Percentiles rank a stretch among this genome's conserved stretches.
phyloP scores from a whole-genome alignment of 805 yeast genomes.

The Tetrapisispora iriomotensis region DNA sequence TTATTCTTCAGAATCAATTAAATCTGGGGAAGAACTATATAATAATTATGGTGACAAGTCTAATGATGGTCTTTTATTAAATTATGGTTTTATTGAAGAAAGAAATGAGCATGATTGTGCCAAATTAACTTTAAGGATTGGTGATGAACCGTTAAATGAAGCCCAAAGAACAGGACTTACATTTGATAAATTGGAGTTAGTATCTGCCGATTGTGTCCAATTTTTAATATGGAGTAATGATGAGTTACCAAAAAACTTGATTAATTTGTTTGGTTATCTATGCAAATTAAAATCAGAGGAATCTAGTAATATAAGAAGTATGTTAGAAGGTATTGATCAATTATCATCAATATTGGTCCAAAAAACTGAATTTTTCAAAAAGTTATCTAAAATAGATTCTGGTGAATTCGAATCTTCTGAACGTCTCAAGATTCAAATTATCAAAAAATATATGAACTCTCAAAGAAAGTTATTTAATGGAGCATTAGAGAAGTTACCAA shows the following conservation, averaged over 20 bases:
- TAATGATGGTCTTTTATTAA: constrained; percentile 70
- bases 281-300: constrained; percentile 43
- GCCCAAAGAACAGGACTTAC: constrained; percentile 32
- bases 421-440: constrained; percentile 21
- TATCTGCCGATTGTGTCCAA: constrained; percentile 28
- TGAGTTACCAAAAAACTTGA: constrained; percentile 36
- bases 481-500: constrained; percentile 32
- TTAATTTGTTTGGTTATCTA: constrained; percentile 45
- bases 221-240: constrained; percentile 30
- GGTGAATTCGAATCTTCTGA: constrained; percentile 19
- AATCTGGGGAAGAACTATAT: constrained; percentile 42
- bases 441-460: constrained; percentile 38
- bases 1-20: constrained; percentile 27
- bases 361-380: constrained; percentile 37
- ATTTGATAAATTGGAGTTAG: constrained; percentile 12
- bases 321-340: constrained; percentile 51
- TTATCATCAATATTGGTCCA: constrained; percentile 41
- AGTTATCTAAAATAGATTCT: constrained; percentile 19
- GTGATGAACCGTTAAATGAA: constrained; percentile 19
- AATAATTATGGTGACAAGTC: constrained; percentile 86
- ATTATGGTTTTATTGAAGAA: constrained; percentile 66
- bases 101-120: constrained; percentile 49
- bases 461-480: constrained; percentile 41
- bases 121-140: constrained; percentile 51
- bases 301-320: constrained; percentile 40